Evolutionary conservation across 306 rosid species (phyloP).

Genomic region (Trifolium pratense): DNA sequence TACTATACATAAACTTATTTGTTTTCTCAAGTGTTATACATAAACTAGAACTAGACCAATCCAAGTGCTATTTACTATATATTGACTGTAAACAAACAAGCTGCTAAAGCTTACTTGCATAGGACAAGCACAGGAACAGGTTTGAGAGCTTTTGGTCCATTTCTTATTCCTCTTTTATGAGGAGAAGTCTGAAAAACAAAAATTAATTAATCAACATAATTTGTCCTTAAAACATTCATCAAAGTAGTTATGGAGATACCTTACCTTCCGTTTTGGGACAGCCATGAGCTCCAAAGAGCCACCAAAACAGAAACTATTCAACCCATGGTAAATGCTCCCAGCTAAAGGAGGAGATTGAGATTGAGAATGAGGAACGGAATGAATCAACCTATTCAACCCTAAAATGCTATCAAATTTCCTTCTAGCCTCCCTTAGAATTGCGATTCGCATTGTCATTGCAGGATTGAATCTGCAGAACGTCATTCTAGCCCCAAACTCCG

Average conservation of each 20-base stretch:
- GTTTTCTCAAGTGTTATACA: background rate
- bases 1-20: background rate
- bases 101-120: constrained; percentile 66
- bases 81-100: constrained; percentile 10
- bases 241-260: constrained; percentile 10
- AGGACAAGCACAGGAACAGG: constrained; percentile 74
- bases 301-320: constrained; percentile 54
- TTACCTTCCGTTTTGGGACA: constrained; percentile 83
- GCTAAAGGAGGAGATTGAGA: constrained; percentile 57
- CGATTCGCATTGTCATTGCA: constrained; percentile 61
- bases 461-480: too few species aligned
- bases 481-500: too few species aligned
- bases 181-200: constrained; percentile 48
- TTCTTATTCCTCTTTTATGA: constrained; percentile 73
- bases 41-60: too few species aligned
- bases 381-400: constrained; percentile 53
- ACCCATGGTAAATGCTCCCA: constrained; percentile 43
- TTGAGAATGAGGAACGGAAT: constrained; percentile 42
- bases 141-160: constrained; percentile 86
- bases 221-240: background rate
- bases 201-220: background rate
- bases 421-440: constrained; percentile 42
- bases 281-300: constrained; percentile 93
- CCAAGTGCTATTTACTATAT: too few species aligned
- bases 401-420: constrained; percentile 39